Evolutionary conservation across 257 asterid genomes (phyloP), one percentile per base, ranked within the genome.

Genomic region (Solanum lycopersicoides): DNA sequence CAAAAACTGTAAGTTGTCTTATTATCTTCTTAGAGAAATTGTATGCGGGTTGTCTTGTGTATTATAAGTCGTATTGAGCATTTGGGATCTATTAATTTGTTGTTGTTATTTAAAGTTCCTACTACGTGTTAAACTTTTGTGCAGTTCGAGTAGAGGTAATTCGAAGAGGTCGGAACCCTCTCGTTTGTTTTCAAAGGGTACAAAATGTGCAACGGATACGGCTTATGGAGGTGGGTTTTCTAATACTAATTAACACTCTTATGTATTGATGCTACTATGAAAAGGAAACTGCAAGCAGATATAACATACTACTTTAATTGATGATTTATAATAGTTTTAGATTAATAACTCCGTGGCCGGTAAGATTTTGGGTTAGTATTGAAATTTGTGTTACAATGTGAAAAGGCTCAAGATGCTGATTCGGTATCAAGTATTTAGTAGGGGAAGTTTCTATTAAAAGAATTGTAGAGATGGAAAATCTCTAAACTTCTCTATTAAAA

Each of bases 121-220:
- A 44, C 25, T 23, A 82, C 20, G 71, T 69, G 10, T 39, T 86
- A 82, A 56, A 82, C 80, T 71, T 11, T 25, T 13, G 45, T 85
- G 82, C 91, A 93, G 96, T 59, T 91, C 90, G 83, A 89, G 87
- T 89, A 89, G 86, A 86, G 89, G 92, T 65, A 89, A 89, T 86
- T 87, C 88, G 73, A 87, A 72, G 80, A 92, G 82, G 88, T 50
- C 63, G 56, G 18, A 50, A 42, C 91, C 89, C 45, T 23, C 74
- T 60, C 56, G 89, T 53, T 77, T 86, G 79, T 37, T 80, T 83
- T 83, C 87, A 59, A 84, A 91, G 89, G 76, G 91, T 83, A 90
- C 95, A 53, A 93, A 87, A 87, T 94, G 99, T 89, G 89, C 95
- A 2, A 86, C 91, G 87, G 96, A 96, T 90, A 86, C 94, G 16